Evolutionary conservation across 257 asterid genomes (phyloP), one percentile per base, ranked within the genome.

Genomic region (Datura wrightii): DNA sequence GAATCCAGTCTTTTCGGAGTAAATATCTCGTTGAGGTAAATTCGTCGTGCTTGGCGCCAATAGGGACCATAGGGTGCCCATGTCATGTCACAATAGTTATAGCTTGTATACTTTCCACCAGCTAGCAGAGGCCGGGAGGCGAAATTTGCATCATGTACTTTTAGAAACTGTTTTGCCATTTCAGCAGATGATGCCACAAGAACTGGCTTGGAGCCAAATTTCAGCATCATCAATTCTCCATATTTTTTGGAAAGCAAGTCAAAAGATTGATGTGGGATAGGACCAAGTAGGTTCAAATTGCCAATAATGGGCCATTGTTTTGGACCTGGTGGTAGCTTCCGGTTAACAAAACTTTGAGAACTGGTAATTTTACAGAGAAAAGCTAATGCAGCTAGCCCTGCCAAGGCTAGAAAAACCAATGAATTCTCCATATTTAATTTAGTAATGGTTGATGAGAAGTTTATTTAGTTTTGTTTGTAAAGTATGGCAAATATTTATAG

Each of bases 241-340:
- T 89, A 86, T 67, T 85, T 87, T 79, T 87, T 86, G 76, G 91
- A 88, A 19, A 89, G 44, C 13, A 6, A 0, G 87, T 90, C 87
- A 34, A 89, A 79, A 55, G 89, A 83, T 76, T 37, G 78, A 56
- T 89, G 92, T 41, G 89, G 93, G 60, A 72, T 8, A 11, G 89
- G 14, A 14, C 92, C 90, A 42, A 90, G n/a, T 36, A 87, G 93
- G 89, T 86, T 56, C 44, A 90, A 67, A 42, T 89, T 89, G 44
- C 92, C 92, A n/a, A 89, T 84, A 18, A 87, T 65, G 1, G 90
- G 92, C 92, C 92, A 89, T 31, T 90, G 89, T 63, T 87, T 89
- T 10, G 92, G 92, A 19, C 91, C 90, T 8, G 89, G 90, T 9
- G 90, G 89, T 10, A 66, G 70, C 65, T 84, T 87, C 18, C 74